phyloP scores from a whole-genome alignment of 2,329 filamentous ascomycete genomes.

The Talaromyces piceae region DNA sequence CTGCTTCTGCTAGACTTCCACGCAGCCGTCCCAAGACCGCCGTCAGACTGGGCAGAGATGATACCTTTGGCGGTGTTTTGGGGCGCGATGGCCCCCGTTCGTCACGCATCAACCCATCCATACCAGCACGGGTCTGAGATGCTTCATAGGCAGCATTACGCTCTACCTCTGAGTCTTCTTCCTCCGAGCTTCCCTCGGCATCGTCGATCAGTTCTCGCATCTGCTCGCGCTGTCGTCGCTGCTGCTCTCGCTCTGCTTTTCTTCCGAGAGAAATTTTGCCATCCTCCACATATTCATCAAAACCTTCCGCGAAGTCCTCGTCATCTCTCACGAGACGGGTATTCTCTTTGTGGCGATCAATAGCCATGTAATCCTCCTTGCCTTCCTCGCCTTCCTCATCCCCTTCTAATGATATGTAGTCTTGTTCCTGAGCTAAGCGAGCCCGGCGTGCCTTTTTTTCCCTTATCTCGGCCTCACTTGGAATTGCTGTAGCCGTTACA shows the following conservation, averaged over 20 bases:
- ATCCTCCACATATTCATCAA: slow-evolving; percentile 85
- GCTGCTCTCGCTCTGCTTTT: slow-evolving; percentile 67
- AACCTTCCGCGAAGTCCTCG: slow-evolving; percentile 87
- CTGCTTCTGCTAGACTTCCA: slow-evolving; percentile 55
- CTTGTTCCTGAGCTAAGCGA: slow-evolving; percentile 64
- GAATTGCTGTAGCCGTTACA: slow-evolving; percentile 52
- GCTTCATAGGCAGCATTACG: slow-evolving; percentile 75
- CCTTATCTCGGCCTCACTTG: slow-evolving; percentile 75
- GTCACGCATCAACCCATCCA: slow-evolving; percentile 57
- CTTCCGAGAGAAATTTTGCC: slow-evolving; percentile 69
- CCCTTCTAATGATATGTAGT: slow-evolving; percentile 36
- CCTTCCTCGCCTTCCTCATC: slow-evolving; percentile 15
- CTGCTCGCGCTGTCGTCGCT: slow-evolving; percentile 59
- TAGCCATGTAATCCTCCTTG: slow-evolving; percentile 39
- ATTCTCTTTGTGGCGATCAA: slow-evolving; percentile 52
- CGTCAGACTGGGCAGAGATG: slow-evolving; percentile 66
- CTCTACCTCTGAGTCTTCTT: slow-evolving; percentile 57
- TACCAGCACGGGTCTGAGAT: slow-evolving; percentile 78
- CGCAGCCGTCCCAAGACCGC: slow-evolving; percentile 60
- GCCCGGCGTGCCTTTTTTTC: slow-evolving; percentile 86
- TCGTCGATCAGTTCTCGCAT: slow-evolving; percentile 78
- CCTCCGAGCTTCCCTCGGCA: slow-evolving; percentile 61
- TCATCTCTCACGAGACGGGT: slow-evolving; percentile 75
- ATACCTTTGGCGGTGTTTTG: slow-evolving; percentile 64
- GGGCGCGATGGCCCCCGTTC: slow-evolving; percentile 32